phyloP scores from a whole-genome alignment of 2,329 filamentous ascomycete species.

The Elsinoe perseae region DNA sequence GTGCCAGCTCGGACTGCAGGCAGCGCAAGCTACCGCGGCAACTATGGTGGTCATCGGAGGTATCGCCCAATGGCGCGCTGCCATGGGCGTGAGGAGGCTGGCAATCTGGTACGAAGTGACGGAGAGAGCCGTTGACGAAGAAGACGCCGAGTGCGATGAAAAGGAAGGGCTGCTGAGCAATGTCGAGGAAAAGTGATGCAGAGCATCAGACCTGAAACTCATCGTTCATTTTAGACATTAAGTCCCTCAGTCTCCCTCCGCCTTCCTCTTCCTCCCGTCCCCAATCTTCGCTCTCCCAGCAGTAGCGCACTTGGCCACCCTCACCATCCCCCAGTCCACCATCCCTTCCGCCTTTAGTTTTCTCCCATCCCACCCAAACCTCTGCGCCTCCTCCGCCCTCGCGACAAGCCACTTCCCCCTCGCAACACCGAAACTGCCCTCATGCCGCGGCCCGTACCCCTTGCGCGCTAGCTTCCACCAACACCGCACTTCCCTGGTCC shows the following conservation, averaged over 20 bases:
- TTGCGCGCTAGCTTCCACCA: slow-evolving; percentile 13
- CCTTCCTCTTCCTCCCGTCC: slow-evolving; percentile 5
- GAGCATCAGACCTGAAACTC: not conserved
- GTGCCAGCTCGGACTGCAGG: slow-evolving; percentile 19
- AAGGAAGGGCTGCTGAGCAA: slow-evolving; percentile 11
- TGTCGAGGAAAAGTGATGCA: not conserved
- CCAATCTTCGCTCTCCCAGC: not conserved
- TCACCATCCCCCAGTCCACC: slow-evolving; percentile 12
- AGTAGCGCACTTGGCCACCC: slow-evolving; percentile 5
- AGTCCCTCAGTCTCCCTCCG: not conserved
- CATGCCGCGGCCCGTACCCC: not conserved
- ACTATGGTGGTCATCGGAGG: slow-evolving; percentile 38
- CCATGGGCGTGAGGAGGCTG: slow-evolving; percentile 15
- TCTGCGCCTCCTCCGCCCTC: slow-evolving; percentile 1
- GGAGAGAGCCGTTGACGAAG: not conserved
- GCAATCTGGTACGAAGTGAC: slow-evolving; percentile 17
- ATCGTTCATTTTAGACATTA: not conserved
- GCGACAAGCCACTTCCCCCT: slow-evolving; percentile 6
- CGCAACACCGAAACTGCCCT: slow-evolving; percentile 14
- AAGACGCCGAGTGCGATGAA: slow-evolving; percentile 1
- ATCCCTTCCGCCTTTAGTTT: not conserved
- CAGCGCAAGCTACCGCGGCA: slow-evolving; percentile 29
- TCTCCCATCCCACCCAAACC: slow-evolving; percentile 4
- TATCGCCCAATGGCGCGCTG: slow-evolving; percentile 42
- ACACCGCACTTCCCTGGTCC: slow-evolving; percentile 18